Evolutionary conservation across 1,284 basidiomycete genomes (phyloP).

Genomic region (Sporisorium exsertum): DNA sequence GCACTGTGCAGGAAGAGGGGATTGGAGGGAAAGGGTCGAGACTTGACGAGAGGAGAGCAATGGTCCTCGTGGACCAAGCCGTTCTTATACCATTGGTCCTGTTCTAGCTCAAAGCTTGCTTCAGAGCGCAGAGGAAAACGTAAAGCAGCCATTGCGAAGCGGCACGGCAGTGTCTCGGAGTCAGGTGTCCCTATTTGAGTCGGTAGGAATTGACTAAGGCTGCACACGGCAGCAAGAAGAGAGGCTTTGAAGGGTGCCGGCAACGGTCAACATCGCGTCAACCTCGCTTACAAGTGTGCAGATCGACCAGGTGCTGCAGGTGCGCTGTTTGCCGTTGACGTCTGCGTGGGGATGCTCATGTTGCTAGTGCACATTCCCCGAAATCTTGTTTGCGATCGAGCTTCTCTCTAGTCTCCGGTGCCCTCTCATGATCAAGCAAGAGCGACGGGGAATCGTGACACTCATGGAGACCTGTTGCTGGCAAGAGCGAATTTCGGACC

Average conservation of each 20-base stretch:
- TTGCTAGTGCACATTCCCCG: no score
- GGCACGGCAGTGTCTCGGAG: not conserved
- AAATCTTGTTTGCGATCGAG: no score
- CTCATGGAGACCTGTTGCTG: no score
- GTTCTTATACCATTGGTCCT: conserved; percentile 12
- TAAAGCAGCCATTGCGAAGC: not conserved
- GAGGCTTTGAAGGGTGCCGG: no score
- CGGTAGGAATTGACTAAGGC: no score
- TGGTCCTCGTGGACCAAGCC: not conserved
- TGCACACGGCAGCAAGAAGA: no score
- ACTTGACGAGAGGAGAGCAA: not conserved
- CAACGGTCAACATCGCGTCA: no score
- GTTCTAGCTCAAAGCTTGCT: not conserved
- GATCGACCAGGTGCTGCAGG: no score
- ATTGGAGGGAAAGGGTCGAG: not conserved
- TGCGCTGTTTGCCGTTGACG: no score
- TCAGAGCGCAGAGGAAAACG: not conserved
- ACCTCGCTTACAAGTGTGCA: no score
- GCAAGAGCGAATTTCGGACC: no score
- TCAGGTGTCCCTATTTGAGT: not conserved
- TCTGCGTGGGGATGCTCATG: no score
- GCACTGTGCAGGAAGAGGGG: not conserved
- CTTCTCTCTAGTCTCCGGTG: not conserved
- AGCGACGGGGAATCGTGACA: conserved; percentile 4
- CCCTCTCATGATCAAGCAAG: not conserved